Evolutionary conservation across 371 early-diverging fungal species (phyloP), one percentile per base, ranked within the genome.

Genomic region (Chytridium lagenaria): DNA sequence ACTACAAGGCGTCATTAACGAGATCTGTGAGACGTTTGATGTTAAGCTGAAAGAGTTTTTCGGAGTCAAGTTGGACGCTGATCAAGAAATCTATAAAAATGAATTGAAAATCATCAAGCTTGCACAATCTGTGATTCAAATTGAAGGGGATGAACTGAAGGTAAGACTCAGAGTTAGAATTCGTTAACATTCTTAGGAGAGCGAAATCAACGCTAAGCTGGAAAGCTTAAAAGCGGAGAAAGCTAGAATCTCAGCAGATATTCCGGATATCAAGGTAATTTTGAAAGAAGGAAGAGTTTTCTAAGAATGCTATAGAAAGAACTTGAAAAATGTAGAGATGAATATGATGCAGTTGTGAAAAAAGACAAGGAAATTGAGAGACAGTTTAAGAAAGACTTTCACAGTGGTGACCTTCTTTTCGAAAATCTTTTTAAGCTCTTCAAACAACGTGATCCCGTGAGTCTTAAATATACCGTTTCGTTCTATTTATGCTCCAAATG

Each of bases 181-280:
- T 34, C 12, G 16, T 39, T 44, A 26, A 39, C 23, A 0, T 30
- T 40, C 63, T 15, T 50, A 80, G 77, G 83, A 85, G 67, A 49
- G 33, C 16, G 70, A 68, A 10, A 69, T 86, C 16, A 50, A 70
- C 34, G 19, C 50, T 40, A 52, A 72, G 0, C 64, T 84, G 34
- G 85, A 86, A 23, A 73, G 73, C 22, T 67, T 83, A 30, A 83
- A 75, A 71, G 26, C 22, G 1, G 83, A 84, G 52, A 85, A 84
- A 55, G 39, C 67, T 22, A 55, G 39, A 10, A 76, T 66, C 52
- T 40, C 73, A n/a, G 67, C 78, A 15, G 84, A 86, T 63, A 78
- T 85, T 33, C 87, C 87, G 0, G 87, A 86, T 70, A 74, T 86
- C 55, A 86, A 86, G 74, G 83, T 81, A n/a, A n/a, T n/a, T n/a